These are phyloP conservation scores for Azolla pinnata DNA, from an alignment of 75 land plant genomes.

Conservation along the genomic window DNA sequence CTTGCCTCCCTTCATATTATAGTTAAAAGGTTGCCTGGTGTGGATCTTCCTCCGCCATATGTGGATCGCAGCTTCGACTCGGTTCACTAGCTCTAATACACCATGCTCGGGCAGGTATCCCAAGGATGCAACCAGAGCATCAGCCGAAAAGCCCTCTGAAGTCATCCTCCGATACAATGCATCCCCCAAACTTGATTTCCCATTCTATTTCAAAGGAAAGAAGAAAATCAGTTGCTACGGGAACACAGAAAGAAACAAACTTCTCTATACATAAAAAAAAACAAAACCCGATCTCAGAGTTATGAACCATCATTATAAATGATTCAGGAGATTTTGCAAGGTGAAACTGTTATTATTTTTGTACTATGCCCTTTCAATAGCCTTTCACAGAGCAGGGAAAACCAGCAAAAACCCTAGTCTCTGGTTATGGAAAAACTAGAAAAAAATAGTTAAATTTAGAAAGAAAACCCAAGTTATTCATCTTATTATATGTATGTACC, in stretches of 20 bases:
- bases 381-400: too few species aligned
- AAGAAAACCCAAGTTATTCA: not conserved
- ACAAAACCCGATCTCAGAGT: too few species aligned
- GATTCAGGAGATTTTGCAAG: too few species aligned
- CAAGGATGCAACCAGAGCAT: slow-evolving; percentile 13
- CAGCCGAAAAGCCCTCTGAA: slow-evolving; percentile 23
- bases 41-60: slow-evolving; percentile 29
- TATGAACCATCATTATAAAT: too few species aligned
- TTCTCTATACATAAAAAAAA: too few species aligned
- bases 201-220: slow-evolving; percentile 25
- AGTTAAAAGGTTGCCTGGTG: slow-evolving; percentile 14
- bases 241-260: slow-evolving; percentile 1
- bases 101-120: slow-evolving; percentile 21
- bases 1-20: too few species aligned
- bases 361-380: too few species aligned
- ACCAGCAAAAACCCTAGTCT: too few species aligned
- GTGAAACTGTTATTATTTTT: too few species aligned
- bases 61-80: slow-evolving; percentile 28
- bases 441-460: too few species aligned
- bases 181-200: slow-evolving; percentile 27
- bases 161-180: slow-evolving; percentile 16
- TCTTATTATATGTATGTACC: slow-evolving; percentile 17
- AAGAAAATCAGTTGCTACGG: not conserved
- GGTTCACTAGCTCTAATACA: slow-evolving; percentile 22
- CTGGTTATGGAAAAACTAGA: too few species aligned